These are phyloP conservation scores for Dichotomopilus funicola DNA, from an alignment of 2,329 filamentous ascomycete species.

Conservation along the genomic window DNA sequence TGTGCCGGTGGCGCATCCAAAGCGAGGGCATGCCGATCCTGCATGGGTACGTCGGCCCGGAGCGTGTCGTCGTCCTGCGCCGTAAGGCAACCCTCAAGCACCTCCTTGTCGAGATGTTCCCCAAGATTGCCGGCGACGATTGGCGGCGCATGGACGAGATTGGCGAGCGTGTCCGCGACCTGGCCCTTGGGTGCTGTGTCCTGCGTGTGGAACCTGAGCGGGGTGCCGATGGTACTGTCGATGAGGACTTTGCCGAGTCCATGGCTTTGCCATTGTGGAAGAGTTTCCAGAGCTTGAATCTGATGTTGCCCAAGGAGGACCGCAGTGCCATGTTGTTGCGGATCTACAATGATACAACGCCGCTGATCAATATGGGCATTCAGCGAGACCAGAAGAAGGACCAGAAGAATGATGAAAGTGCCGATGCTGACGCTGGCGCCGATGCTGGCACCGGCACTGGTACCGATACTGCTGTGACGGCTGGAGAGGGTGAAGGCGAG, in stretches of 20 bases:
- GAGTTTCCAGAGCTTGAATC: conserved; percentile 82
- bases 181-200: conserved; percentile 88
- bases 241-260: conserved; percentile 58
- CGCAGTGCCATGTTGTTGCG: conserved; percentile 84
- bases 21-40: conserved; percentile 87
- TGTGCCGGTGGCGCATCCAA: conserved; percentile 93
- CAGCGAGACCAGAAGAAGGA: conserved; percentile 43
- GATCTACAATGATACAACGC: conserved; percentile 83
- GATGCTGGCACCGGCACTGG: conserved; percentile 7
- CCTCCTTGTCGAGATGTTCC: conserved; percentile 94
- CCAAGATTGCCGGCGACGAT: conserved; percentile 68
- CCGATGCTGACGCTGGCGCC: conserved; percentile 1
- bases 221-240: conserved; percentile 22
- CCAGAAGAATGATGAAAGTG: conserved; percentile 23
- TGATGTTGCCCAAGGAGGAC: conserved; percentile 98
- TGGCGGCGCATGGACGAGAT: conserved; percentile 80
- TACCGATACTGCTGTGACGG: neutral
- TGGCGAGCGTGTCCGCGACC: conserved; percentile 69
- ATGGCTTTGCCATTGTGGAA: conserved; percentile 94
- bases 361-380: conserved; percentile 65
- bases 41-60: conserved; percentile 79
- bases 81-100: conserved; percentile 73
- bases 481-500: neutral
- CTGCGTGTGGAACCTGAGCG: conserved; percentile 73
- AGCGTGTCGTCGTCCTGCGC: conserved; percentile 66